Percentiles rank a stretch among this genome's conserved stretches.
These are phyloP conservation scores for Lathyrus oleraceus DNA, from an alignment of 306 rosid species.

Conservation along the genomic window DNA sequence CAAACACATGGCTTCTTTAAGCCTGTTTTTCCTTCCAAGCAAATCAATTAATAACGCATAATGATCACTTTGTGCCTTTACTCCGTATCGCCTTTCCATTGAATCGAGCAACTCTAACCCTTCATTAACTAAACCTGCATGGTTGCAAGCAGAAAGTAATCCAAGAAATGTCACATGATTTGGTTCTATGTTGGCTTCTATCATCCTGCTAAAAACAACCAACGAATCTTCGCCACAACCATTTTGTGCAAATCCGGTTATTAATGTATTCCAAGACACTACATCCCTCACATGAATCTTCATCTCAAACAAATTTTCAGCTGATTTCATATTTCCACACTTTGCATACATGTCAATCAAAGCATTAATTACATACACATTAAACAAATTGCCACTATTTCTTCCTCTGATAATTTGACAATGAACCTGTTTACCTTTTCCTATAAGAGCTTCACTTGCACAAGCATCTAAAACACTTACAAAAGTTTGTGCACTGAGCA, in stretches of 20 bases:
- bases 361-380: slow-evolving; percentile 51
- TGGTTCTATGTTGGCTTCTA: slow-evolving; percentile 54
- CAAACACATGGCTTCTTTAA: slow-evolving; percentile 50
- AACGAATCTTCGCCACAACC: slow-evolving; percentile 53
- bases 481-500: slow-evolving; percentile 51
- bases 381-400: slow-evolving; percentile 37
- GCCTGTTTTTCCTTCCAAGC: slow-evolving; percentile 65
- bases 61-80: slow-evolving; percentile 53
- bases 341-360: slow-evolving; percentile 63
- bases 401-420: slow-evolving; percentile 46
- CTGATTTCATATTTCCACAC: slow-evolving; percentile 60
- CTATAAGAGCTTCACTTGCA: slow-evolving; percentile 48
- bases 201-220: slow-evolving; percentile 51
- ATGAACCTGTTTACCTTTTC: slow-evolving; percentile 62
- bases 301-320: slow-evolving; percentile 49
- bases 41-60: slow-evolving; percentile 61
- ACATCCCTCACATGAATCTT: slow-evolving; percentile 43
- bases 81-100: slow-evolving; percentile 49
- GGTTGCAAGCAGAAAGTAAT: slow-evolving; percentile 58
- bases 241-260: slow-evolving; percentile 61
- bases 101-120: slow-evolving; percentile 48
- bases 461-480: slow-evolving; percentile 58
- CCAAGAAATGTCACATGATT: slow-evolving; percentile 65
- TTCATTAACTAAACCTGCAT: slow-evolving; percentile 54
- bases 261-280: slow-evolving; percentile 56